These are phyloP conservation scores for Stenocarpella maydis DNA, from an alignment of 2,329 filamentous ascomycete species.

Conservation along the genomic window DNA sequence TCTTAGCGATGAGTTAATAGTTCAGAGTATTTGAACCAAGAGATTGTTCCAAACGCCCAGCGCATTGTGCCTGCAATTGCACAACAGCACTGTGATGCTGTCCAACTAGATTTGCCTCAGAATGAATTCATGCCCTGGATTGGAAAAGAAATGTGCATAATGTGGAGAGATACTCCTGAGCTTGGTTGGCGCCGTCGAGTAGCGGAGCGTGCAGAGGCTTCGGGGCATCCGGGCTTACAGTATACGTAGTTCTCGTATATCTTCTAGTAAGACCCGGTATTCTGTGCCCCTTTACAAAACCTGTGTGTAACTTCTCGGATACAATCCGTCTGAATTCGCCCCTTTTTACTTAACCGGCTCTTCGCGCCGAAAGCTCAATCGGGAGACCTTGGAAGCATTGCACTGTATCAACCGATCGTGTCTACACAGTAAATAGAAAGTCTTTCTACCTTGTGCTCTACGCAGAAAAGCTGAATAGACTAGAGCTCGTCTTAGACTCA, in stretches of 20 bases:
- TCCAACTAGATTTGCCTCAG: too few species aligned
- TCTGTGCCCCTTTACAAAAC: neutral
- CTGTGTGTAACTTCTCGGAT: neutral
- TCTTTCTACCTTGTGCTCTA: neutral
- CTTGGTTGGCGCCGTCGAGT: too few species aligned
- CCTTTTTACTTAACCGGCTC: neutral
- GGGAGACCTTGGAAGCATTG: neutral
- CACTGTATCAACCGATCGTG: neutral
- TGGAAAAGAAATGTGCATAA: too few species aligned
- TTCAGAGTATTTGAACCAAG: neutral
- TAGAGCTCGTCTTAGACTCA: neutral
- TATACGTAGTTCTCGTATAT: neutral
- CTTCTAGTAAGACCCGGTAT: neutral
- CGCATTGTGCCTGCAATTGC: too few species aligned
- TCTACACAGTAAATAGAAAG: too few species aligned
- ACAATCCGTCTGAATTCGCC: neutral
- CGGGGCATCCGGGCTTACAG: neutral
- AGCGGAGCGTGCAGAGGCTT: neutral
- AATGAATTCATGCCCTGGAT: too few species aligned
- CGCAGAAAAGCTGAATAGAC: neutral
- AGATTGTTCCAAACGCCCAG: neutral
- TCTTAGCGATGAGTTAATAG: conserved; percentile 11
- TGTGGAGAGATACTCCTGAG: too few species aligned
- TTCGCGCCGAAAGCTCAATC: neutral
- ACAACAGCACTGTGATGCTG: too few species aligned